A percentile compares a stretch with the other conserved stretches of the same genome.
Conservation (phyloP, 805 yeast genomes). For the Maudiozyma saulgeensis region DNA sequence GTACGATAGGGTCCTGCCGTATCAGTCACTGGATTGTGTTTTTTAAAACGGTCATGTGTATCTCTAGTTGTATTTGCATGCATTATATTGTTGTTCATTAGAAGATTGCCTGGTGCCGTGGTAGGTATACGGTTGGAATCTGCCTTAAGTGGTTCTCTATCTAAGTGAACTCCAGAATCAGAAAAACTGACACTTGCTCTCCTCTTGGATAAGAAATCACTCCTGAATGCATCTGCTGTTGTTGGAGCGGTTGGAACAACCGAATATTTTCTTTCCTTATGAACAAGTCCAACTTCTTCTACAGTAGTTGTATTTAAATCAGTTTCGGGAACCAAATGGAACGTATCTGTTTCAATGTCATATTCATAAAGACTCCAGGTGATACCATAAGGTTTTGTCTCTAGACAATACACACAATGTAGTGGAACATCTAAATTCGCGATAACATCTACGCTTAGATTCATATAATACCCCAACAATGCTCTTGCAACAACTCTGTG, state of each 20-base stretch:
- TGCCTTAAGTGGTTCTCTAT: background rate
- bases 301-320: slow-evolving; percentile 41
- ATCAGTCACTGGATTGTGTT: background rate
- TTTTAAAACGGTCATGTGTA: background rate
- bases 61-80: background rate
- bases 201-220: slow-evolving; percentile 12
- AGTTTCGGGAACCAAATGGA: slow-evolving; percentile 48
- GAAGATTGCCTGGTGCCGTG: background rate
- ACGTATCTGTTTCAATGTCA: slow-evolving; percentile 70
- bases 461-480: slow-evolving; percentile 79
- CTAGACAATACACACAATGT: slow-evolving; percentile 82
- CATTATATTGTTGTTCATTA: background rate
- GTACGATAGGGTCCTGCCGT: background rate
- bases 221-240: slow-evolving; percentile 12
- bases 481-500: slow-evolving; percentile 90
- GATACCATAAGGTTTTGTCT: slow-evolving; percentile 91
- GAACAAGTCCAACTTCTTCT: slow-evolving; percentile 61
- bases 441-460: slow-evolving; percentile 66
- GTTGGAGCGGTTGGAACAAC: slow-evolving; percentile 71
- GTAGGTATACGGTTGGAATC: background rate
- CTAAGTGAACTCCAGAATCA: slow-evolving; percentile 3
- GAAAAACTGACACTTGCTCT: slow-evolving; percentile 8
- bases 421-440: slow-evolving; percentile 89
- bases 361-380: slow-evolving; percentile 87
- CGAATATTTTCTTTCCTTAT: slow-evolving; percentile 58